These are phyloP conservation scores for Tylopilus vinaceipallidus DNA, from an alignment of 768 basidiomycete genomes.

Conservation along the genomic window DNA sequence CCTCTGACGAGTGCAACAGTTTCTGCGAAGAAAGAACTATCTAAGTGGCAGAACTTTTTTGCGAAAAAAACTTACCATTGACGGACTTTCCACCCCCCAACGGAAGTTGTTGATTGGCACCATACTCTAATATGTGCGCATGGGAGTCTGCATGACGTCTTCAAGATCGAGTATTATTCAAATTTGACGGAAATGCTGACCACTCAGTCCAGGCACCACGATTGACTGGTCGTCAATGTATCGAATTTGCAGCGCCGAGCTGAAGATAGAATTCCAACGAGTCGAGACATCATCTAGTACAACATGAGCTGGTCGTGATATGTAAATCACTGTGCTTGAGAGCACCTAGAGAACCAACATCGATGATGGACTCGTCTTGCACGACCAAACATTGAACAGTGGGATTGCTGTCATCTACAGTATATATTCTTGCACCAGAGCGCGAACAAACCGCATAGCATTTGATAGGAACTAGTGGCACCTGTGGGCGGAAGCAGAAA, in stretches of 20 bases:
- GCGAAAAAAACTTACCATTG: slow-evolving; percentile 40
- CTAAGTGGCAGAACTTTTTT: not conserved
- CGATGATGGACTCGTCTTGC: slow-evolving; percentile 46
- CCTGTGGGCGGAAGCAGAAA: slow-evolving; percentile 7
- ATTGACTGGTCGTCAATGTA: slow-evolving; percentile 56
- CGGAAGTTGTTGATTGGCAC: slow-evolving; percentile 60
- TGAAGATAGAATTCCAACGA: slow-evolving; percentile 35
- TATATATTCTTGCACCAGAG: slow-evolving; percentile 54
- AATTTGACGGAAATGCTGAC: slow-evolving; percentile 37
- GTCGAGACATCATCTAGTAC: slow-evolving; percentile 40
- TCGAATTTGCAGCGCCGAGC: slow-evolving; percentile 38
- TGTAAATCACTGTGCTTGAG: not conserved
- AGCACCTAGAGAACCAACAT: slow-evolving; percentile 57
- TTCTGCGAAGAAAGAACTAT: slow-evolving; percentile 37
- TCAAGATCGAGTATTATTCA: not conserved
- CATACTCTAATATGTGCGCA: slow-evolving; percentile 77
- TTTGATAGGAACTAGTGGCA: slow-evolving; percentile 16
- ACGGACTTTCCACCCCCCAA: slow-evolving; percentile 61
- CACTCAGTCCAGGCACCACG: slow-evolving; percentile 70
- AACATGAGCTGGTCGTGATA: slow-evolving; percentile 1
- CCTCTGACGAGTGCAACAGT: slow-evolving; percentile 59
- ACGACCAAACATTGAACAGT: slow-evolving; percentile 66
- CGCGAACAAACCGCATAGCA: slow-evolving; percentile 64
- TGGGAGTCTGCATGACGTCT: slow-evolving; percentile 60
- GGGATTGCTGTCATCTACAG: slow-evolving; percentile 55